These are phyloP conservation scores for Penicillium mononematosum DNA, from an alignment of 495 filamentous ascomycete species.

Conservation along the genomic window DNA sequence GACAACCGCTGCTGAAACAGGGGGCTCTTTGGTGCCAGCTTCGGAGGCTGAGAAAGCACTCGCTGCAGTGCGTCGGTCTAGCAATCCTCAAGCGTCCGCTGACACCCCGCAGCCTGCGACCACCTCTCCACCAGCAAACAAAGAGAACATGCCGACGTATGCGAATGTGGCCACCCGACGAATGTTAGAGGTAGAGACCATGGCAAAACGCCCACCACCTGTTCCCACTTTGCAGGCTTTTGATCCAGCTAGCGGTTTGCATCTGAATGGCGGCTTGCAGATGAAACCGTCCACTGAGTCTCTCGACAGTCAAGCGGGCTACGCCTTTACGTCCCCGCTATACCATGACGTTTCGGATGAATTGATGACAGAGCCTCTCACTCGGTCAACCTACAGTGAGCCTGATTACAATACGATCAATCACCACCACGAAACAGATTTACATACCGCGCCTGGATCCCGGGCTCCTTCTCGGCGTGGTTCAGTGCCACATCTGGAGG, in stretches of 20 bases:
- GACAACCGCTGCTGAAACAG: conserved; percentile 13
- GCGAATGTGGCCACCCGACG: conserved; percentile 29
- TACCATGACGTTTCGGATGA: conserved; percentile 32
- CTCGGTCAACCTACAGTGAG: conserved; percentile 41
- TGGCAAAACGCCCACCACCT: conserved; percentile 27
- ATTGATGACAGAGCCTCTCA: conserved; percentile 27
- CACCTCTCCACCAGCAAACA: conserved; percentile 2
- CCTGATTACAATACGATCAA: conserved; percentile 25
- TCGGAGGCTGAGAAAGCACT: conserved; percentile 41
- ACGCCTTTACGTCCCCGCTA: conserved; percentile 35
- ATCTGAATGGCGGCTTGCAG: conserved; percentile 27
- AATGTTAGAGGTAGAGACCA: conserved; percentile 16
- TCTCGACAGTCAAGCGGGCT: conserved; percentile 28
- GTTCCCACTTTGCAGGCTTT: conserved; percentile 19
- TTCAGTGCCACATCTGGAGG: conserved; percentile 22
- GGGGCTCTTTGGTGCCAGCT: conserved; percentile 27
- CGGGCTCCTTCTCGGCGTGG: conserved; percentile 29
- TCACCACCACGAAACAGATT: conserved; percentile 19
- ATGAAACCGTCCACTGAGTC: conserved; percentile 40
- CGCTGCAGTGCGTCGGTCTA: conserved; percentile 40
- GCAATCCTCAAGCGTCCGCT: conserved; percentile 25
- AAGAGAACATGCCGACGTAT: conserved; percentile 35
- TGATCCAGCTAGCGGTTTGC: conserved; percentile 22
- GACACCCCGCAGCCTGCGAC: conserved; percentile 9
- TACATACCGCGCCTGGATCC: conserved; percentile 28